phyloP scores from a whole-genome alignment of 768 basidiomycete genomes.

The Leccinum arenicola region DNA sequence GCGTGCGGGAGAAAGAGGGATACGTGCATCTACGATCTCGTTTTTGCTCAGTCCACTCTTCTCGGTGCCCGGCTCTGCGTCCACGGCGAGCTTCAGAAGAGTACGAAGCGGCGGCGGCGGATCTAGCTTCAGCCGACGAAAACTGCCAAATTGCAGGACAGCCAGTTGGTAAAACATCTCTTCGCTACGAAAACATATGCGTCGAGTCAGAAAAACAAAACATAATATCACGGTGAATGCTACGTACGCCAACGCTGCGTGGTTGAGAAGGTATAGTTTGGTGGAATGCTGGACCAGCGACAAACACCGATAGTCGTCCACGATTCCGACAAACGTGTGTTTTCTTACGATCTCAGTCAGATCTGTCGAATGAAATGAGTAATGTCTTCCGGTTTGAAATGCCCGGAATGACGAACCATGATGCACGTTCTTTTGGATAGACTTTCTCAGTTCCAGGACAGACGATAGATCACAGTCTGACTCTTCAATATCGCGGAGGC shows the following conservation, averaged over 20 bases:
- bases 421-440: conserved; percentile 60
- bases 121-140: conserved; percentile 72
- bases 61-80: conserved; percentile 50
- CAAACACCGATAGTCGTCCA: conserved; percentile 68
- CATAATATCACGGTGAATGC: not conserved
- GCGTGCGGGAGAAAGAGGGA: not conserved
- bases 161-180: conserved; percentile 95
- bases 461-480: conserved; percentile 78
- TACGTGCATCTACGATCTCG: conserved; percentile 68
- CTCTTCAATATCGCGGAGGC: conserved; percentile 61
- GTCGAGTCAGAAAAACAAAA: not conserved
- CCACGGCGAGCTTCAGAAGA: conserved; percentile 79
- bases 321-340: conserved; percentile 91
- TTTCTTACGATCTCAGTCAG: conserved; percentile 80
- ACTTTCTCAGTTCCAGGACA: conserved; percentile 60
- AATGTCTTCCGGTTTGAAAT: not conserved
- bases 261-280: conserved; percentile 86
- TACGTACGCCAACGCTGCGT: conserved; percentile 78
- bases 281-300: conserved; percentile 87
- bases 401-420: conserved; percentile 47
- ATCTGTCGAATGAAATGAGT: conserved; percentile 41
- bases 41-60: conserved; percentile 53
- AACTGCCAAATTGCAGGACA: conserved; percentile 85
- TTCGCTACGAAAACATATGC: conserved; percentile 49
- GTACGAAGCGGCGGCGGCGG: conserved; percentile 74